These are phyloP conservation scores for Exophiala phaeomuriformis DNA, from an alignment of 2,329 filamentous ascomycete species.

Conservation along the genomic window DNA sequence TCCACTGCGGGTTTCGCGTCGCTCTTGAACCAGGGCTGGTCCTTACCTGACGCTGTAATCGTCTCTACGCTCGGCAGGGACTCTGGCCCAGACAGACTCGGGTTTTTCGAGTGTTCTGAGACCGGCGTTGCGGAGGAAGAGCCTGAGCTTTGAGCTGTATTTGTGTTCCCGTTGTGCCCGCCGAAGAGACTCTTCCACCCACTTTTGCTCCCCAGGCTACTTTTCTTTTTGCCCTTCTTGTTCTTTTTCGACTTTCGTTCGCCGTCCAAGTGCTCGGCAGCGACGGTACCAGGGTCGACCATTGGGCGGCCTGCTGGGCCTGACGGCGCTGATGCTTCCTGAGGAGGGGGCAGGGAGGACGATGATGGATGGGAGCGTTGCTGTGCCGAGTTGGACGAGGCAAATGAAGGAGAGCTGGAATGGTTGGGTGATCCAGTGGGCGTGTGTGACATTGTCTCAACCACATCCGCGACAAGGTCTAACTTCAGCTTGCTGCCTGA, in stretches of 20 bases:
- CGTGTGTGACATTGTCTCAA: constrained; percentile 23
- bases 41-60: constrained; percentile 18
- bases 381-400: constrained; percentile 18
- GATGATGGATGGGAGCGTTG: constrained; percentile 19
- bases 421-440: constrained; percentile 23
- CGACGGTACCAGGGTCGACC: constrained; percentile 26
- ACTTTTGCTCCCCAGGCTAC: constrained; percentile 13
- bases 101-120: constrained; percentile 21
- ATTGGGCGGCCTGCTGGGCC: constrained; percentile 23
- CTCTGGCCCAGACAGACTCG: neutral
- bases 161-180: constrained; percentile 49
- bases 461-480: constrained; percentile 19
- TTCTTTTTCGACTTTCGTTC: constrained; percentile 18
- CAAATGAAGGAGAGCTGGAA: constrained; percentile 12
- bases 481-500: constrained; percentile 8
- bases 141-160: constrained; percentile 1
- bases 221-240: constrained; percentile 1
- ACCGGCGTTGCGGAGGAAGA: neutral
- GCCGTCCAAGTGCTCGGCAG: constrained; percentile 22
- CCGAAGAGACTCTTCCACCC: constrained; percentile 30
- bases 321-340: constrained; percentile 22
- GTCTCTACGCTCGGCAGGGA: constrained; percentile 4
- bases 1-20: constrained; percentile 26
- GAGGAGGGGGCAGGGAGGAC: constrained; percentile 14
- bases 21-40: constrained; percentile 22